A percentile compares a stretch with the other conserved stretches of the same genome.
phyloP scores from a whole-genome alignment of 306 rosid species.

The Lotus japonicus region DNA sequence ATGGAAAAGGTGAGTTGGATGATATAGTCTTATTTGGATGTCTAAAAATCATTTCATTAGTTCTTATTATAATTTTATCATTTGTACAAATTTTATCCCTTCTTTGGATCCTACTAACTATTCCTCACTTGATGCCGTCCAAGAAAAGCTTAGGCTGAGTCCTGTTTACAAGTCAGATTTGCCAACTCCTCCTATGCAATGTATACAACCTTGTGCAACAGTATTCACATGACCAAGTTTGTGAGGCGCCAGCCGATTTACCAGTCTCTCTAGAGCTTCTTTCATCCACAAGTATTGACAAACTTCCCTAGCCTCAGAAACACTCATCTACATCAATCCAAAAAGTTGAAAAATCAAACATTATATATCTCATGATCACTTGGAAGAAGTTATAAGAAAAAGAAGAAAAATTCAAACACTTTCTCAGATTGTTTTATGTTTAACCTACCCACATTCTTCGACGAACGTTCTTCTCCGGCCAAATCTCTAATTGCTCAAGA shows the following conservation, averaged over 20 bases:
- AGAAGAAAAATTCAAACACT: not conserved
- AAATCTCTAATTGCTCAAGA: slow-evolving; percentile 67
- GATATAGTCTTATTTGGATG: no score
- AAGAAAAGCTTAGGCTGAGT: not conserved
- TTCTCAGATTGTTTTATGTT: not conserved
- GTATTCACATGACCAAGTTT: slow-evolving; percentile 1
- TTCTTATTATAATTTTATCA: not conserved
- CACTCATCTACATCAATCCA: slow-evolving; percentile 53
- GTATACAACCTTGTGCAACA: slow-evolving; percentile 8
- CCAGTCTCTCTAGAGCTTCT: slow-evolving; percentile 71
- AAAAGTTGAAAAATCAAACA: not conserved
- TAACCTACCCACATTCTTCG: slow-evolving; percentile 66
- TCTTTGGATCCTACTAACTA: slow-evolving; percentile 21
- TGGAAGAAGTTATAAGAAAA: not conserved
- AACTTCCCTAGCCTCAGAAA: slow-evolving; percentile 60
- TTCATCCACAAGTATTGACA: slow-evolving; percentile 94
- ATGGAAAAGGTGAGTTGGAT: no score
- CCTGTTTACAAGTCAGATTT: slow-evolving; percentile 34
- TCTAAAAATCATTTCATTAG: no score
- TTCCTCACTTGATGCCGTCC: slow-evolving; percentile 4
- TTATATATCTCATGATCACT: not conserved
- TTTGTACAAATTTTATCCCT: not conserved
- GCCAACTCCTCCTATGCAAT: slow-evolving; percentile 14
- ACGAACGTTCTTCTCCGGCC: slow-evolving; percentile 74
- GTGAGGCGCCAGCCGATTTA: slow-evolving; percentile 41